These are phyloP conservation scores for Amanita pseudoporphyria DNA, from an alignment of 768 basidiomycete genomes.

Conservation along the genomic window DNA sequence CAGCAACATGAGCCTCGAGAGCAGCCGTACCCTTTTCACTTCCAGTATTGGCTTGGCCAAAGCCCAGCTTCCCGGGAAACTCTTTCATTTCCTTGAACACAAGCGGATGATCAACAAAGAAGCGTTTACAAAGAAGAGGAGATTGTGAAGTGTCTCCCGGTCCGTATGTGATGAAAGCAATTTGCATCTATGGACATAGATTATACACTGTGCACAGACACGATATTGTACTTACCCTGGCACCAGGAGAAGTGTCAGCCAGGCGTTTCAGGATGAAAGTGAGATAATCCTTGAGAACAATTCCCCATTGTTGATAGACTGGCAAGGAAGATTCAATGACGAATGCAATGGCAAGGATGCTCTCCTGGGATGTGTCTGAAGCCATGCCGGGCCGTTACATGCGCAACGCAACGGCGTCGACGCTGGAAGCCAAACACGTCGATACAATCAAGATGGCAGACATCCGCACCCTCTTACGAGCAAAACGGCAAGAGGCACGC, in stretches of 20 bases:
- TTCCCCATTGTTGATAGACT: constrained; percentile 44
- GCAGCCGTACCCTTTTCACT: constrained; percentile 51
- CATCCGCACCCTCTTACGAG: constrained; percentile 70
- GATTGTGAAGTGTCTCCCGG: constrained; percentile 43
- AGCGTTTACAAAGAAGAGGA: constrained; percentile 47
- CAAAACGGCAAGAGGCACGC: constrained; percentile 70
- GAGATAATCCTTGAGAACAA: constrained; percentile 37
- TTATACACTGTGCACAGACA: not conserved
- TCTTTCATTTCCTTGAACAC: constrained; percentile 39
- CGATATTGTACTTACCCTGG: constrained; percentile 21
- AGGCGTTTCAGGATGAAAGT: constrained; percentile 43
- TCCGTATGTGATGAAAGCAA: constrained; percentile 58
- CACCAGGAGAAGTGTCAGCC: constrained; percentile 27
- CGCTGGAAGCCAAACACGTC: not conserved
- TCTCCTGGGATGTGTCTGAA: not conserved
- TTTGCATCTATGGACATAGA: constrained; percentile 18
- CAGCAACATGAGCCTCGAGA: constrained; percentile 61
- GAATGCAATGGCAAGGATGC: constrained; percentile 37
- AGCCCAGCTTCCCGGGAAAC: constrained; percentile 35
- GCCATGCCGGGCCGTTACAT: not conserved
- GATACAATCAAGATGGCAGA: constrained; percentile 50
- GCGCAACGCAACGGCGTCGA: too few relatives aligned
- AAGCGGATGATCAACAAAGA: constrained; percentile 36
- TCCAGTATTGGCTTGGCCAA: constrained; percentile 45
- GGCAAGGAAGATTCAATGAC: constrained; percentile 53